phyloP scores from a whole-genome alignment of 768 basidiomycete species.

The Phylloporus arenicola region DNA sequence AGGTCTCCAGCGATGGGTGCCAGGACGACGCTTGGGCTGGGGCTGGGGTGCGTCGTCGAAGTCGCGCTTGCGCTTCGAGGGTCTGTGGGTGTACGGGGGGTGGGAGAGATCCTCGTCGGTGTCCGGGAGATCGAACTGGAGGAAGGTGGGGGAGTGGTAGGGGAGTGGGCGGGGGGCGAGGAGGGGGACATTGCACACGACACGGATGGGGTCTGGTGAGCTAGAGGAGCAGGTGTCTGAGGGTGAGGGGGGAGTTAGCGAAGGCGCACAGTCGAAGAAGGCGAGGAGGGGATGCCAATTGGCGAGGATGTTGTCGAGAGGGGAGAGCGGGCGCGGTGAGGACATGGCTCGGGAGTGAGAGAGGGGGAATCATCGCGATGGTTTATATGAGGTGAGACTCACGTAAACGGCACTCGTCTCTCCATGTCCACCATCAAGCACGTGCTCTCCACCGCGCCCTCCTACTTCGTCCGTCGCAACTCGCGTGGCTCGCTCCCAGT shows the following conservation, averaged over 20 bases:
- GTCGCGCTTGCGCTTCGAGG: constrained; percentile 51
- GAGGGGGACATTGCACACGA: constrained; percentile 64
- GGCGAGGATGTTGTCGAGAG: constrained; percentile 18
- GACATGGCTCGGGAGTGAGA: background rate
- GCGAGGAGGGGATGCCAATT: background rate
- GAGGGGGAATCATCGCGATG: background rate
- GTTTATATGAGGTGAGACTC: background rate
- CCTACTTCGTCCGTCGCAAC: constrained; percentile 65
- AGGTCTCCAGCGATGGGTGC: constrained; percentile 15
- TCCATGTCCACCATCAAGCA: constrained; percentile 15
- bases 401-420: background rate
- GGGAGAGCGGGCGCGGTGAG: constrained; percentile 13
- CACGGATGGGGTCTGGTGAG: constrained; percentile 33
- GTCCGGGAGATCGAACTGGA: constrained; percentile 64
- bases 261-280: background rate
- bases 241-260: constrained; percentile 45
- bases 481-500: constrained; percentile 64
- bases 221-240: constrained; percentile 33
- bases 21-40: constrained; percentile 24
- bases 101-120: constrained; percentile 65
- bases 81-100: constrained; percentile 56
- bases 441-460: constrained; percentile 5
- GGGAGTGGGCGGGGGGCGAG: constrained; percentile 65
- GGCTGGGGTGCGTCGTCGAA: constrained; percentile 11
- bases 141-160: constrained; percentile 63